Evolutionary conservation across 2,329 filamentous ascomycete genomes (phyloP).

Genomic region (Pezicula radicicola): DNA sequence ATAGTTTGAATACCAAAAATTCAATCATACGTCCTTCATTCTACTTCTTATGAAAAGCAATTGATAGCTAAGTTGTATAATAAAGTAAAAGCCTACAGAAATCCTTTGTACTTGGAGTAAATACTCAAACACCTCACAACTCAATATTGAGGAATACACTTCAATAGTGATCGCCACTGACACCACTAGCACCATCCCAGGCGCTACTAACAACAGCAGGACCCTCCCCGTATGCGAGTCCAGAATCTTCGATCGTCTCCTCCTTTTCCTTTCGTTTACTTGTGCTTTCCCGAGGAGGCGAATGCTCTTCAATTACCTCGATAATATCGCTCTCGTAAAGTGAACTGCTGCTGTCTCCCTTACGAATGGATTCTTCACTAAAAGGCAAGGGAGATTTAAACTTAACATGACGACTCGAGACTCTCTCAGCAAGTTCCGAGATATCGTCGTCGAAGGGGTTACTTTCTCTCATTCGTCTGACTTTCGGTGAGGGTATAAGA

Average conservation of each 20-base stretch:
- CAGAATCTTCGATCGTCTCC: not conserved
- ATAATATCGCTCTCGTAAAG: not conserved
- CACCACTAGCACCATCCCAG: not conserved
- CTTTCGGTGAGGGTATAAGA: not conserved
- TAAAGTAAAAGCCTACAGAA: too few relatives aligned
- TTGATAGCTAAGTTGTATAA: too few relatives aligned
- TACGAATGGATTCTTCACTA: not conserved
- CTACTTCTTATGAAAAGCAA: too few relatives aligned
- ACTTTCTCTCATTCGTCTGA: not conserved
- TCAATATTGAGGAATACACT: not conserved
- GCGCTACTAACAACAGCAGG: not conserved
- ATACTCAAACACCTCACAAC: too few relatives aligned
- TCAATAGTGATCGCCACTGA: not conserved
- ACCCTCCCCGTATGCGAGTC: not conserved
- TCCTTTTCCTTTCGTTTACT: not conserved
- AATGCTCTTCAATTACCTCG: not conserved
- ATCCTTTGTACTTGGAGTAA: too few relatives aligned
- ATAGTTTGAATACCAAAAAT: too few relatives aligned
- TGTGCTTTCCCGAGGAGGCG: not conserved
- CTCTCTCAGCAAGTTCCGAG: slow-evolving; percentile 3
- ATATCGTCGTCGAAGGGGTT: not conserved
- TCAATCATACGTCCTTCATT: too few relatives aligned
- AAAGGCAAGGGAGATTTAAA: not conserved
- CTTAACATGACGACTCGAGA: not conserved
- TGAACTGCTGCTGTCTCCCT: not conserved